Base-by-base conservation (phyloP, 495 filamentous ascomycete genomes). In the Penicillium manginii region DNA sequence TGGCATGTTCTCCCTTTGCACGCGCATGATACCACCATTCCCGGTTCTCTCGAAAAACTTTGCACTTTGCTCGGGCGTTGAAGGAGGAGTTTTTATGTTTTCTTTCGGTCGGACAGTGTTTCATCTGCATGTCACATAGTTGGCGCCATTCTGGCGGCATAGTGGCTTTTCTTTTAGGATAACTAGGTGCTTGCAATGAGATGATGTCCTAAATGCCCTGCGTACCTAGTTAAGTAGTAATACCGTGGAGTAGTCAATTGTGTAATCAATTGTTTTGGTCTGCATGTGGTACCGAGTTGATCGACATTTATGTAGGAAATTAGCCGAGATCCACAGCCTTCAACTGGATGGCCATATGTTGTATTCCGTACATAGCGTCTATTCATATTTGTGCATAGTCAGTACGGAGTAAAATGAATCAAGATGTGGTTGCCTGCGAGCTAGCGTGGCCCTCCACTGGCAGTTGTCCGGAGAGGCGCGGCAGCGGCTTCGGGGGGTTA, bases 61-160 rank as follows among this genome's bases (percentile, higher is more conserved):
- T 47, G 19, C n/a, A 43, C n/a, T 43, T 8, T 47, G 19, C n/a
- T 22, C 3, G 3, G 22, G 45, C 45, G 45, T 26, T 19, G 26
- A 29, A 19, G 21, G 12, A 9, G 45, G 45, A 47, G 45, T 47
- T 43, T 43, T 47, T 22, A 2, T 12, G 21, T 22, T 22, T 14
- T n/a, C 10, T 23, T 22, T 26, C 45, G 18, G 45, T 47, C 15
- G 45, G 45, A 47, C 45, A 47, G 21, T 23, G 21, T 47, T 47
- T 26, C 45, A 47, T 47, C 9, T 23, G 45, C 45, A 47, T 47
- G 19, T 23, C 45, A 47, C 45, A 23, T 47, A 47, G 45, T 26
- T 47, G 22, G 45, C 19, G 45, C 12, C 21, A n/a, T 47, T 9
- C 10, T 2, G 45, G 21, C 22, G 45, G 45, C 10, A 47, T 47